Percentiles rank a stretch among this genome's conserved stretches.
phyloP scores from a whole-genome alignment of 2,329 filamentous ascomycete species.

The Lasiodiplodia citricola region DNA sequence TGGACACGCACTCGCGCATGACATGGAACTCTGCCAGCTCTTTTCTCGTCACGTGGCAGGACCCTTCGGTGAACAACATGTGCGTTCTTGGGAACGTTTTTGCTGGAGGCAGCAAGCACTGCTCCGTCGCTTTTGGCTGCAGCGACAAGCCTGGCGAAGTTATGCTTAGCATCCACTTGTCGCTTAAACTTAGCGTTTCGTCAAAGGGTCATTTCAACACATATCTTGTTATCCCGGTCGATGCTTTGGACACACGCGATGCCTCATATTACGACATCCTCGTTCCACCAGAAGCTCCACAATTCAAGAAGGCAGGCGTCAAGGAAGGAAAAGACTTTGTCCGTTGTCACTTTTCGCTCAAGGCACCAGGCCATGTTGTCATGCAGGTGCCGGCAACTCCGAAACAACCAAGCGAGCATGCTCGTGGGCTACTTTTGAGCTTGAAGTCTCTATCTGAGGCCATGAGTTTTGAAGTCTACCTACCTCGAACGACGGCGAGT shows the following conservation, averaged over 20 bases:
- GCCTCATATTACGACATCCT: neutral
- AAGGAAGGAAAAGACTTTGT: neutral
- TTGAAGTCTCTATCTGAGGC: constrained; percentile 1
- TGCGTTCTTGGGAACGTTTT: neutral
- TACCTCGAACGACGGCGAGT: neutral
- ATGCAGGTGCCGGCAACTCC: neutral
- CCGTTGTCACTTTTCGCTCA: neutral
- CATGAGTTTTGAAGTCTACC: neutral
- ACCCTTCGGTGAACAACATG: neutral
- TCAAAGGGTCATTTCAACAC: neutral
- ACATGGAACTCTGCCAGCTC: too few species aligned
- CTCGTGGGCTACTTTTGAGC: neutral
- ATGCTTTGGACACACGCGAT: neutral
- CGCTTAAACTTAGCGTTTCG: neutral
- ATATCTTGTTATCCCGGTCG: neutral
- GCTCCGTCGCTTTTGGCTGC: neutral
- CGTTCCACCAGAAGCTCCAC: neutral
- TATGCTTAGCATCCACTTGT: neutral
- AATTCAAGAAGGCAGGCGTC: too few species aligned
- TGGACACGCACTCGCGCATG: too few species aligned
- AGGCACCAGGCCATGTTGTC: neutral
- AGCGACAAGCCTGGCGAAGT: neutral
- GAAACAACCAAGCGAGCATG: neutral
- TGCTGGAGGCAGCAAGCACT: neutral
- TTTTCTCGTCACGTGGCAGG: neutral